These are phyloP conservation scores for Paramecium pentaurelia DNA, from an alignment of 73 alveolate species.

Conservation along the genomic window DNA sequence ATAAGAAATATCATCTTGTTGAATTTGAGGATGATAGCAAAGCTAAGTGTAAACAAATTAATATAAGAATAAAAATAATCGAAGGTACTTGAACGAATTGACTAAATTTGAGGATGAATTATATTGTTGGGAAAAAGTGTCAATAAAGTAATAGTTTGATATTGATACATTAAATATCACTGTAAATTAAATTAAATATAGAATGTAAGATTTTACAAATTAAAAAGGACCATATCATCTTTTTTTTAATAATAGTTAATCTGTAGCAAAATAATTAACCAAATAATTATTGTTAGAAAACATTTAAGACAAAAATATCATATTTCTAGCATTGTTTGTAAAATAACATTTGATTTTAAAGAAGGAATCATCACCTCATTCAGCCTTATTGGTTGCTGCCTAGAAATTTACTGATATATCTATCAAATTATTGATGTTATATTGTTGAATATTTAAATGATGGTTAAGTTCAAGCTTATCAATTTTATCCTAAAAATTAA, in stretches of 20 bases:
- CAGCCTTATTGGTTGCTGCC: background rate
- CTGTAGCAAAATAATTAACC: background rate
- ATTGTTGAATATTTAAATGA: background rate
- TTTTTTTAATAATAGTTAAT: background rate
- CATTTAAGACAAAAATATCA: background rate
- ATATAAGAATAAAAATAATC: too few species aligned
- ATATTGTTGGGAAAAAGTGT: background rate
- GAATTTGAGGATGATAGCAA: background rate
- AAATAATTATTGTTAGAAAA: background rate
- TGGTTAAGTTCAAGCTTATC: background rate
- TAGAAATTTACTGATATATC: background rate
- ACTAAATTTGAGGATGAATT: background rate
- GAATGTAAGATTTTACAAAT: background rate
- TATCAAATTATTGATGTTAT: too few species aligned
- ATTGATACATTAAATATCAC: background rate
- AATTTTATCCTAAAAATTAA: too few species aligned
- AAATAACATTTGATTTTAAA: too few species aligned
- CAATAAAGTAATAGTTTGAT: background rate
- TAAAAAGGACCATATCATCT: background rate
- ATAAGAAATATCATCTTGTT: background rate
- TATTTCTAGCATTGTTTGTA: background rate
- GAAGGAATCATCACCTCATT: background rate
- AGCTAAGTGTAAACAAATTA: background rate
- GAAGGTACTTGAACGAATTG: background rate
- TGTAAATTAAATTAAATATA: background rate